These are phyloP conservation scores for Globisporangium takayamanum DNA, from an alignment of 352 stramenopile species.

Conservation along the genomic window DNA sequence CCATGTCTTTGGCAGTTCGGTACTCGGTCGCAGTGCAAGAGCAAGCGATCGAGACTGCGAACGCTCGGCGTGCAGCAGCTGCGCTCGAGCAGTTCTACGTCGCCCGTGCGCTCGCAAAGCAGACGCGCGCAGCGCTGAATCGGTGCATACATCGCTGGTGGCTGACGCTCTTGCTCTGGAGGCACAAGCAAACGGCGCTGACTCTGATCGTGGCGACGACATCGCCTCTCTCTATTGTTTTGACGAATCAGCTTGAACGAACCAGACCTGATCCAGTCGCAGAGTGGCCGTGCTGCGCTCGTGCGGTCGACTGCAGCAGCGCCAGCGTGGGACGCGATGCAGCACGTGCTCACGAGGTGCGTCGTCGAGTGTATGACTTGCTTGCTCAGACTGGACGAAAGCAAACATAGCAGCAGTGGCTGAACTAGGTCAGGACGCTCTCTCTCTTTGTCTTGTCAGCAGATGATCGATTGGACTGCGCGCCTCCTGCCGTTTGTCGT, in stretches of 20 bases:
- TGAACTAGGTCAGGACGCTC: no score
- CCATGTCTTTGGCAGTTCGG: constrained; percentile 4
- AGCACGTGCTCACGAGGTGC: constrained; percentile 1
- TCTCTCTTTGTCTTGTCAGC: not conserved
- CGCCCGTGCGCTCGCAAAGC: constrained; percentile 13
- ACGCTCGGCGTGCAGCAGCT: constrained; percentile 12
- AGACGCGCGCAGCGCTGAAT: constrained; percentile 18
- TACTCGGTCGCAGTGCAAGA: constrained; percentile 17
- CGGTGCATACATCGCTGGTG: constrained; percentile 2
- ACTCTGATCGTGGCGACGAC: not conserved
- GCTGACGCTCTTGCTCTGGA: not conserved
- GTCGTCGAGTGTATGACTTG: not conserved
- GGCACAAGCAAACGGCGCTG: not conserved
- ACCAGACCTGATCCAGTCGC: constrained; percentile 15
- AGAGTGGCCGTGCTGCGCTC: constrained; percentile 11
- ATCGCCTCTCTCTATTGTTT: not conserved
- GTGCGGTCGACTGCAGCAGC: not conserved
- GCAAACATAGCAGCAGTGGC: no score
- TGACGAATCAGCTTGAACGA: constrained; percentile 9
- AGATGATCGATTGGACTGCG: not conserved
- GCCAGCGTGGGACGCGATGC: not conserved
- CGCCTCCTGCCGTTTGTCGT: not conserved
- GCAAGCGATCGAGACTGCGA: constrained; percentile 11
- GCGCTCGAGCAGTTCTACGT: constrained; percentile 23
- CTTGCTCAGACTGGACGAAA: not conserved